A percentile compares a stretch with the other conserved stretches of the same genome.
These are phyloP conservation scores for Cordyceps farinosa DNA, from an alignment of 2,329 filamentous ascomycete species.

Conservation along the genomic window DNA sequence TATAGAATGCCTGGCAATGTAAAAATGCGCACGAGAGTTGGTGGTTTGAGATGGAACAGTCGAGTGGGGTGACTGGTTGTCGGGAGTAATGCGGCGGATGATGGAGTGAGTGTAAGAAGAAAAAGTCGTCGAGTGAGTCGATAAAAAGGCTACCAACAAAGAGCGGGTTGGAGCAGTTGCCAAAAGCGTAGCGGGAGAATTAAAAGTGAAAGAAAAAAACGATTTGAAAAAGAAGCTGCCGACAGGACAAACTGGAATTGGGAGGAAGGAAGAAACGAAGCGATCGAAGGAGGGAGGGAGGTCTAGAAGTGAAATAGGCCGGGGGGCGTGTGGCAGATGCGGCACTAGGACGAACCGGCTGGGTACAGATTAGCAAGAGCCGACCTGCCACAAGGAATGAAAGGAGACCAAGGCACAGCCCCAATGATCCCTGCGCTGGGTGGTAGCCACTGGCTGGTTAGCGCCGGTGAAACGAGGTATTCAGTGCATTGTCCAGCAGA, in stretches of 20 bases:
- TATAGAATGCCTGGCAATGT: constrained; percentile 13
- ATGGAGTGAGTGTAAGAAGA: constrained; percentile 22
- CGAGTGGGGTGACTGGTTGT: constrained; percentile 17
- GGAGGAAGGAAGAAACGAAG: constrained; percentile 16
- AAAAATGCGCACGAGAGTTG: constrained; percentile 2
- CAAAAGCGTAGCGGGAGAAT: constrained; percentile 15
- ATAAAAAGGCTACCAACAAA: constrained; percentile 33
- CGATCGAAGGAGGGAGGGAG: constrained; percentile 19
- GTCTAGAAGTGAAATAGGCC: constrained; percentile 14
- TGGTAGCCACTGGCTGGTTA: not conserved
- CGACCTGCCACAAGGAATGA: not conserved
- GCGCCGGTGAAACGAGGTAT: not conserved
- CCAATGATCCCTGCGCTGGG: not conserved
- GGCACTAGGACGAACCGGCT: too few species aligned
- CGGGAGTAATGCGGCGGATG: constrained; percentile 17
- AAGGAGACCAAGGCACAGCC: constrained; percentile 11
- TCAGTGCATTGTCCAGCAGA: not conserved
- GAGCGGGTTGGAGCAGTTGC: constrained; percentile 32
- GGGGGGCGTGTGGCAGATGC: not conserved
- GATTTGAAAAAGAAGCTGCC: constrained; percentile 3
- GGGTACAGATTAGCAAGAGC: not conserved
- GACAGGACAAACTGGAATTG: constrained; percentile 17
- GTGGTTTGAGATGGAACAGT: constrained; percentile 14
- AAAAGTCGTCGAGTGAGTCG: constrained; percentile 15
- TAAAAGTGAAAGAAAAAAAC: constrained; percentile 25